Conservation (phyloP, 352 stramenopile species). For the Phytopythium sindhum region DNA sequence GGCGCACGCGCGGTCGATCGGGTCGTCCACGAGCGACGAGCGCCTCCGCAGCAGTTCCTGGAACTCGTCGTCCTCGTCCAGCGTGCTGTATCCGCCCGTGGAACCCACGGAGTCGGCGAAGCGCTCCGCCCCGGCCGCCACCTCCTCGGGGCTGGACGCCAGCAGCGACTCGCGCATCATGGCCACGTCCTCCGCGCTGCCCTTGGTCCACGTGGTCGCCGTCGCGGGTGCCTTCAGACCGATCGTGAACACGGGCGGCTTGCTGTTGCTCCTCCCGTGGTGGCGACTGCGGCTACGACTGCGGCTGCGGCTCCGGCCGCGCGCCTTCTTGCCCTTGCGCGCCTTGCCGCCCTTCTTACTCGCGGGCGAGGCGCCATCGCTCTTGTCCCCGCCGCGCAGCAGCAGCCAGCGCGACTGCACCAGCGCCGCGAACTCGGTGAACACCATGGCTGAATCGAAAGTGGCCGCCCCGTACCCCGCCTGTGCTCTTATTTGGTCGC, state of each 20-base stretch:
- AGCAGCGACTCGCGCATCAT: constrained; percentile 11
- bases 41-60: constrained; percentile 17
- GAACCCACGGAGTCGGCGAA: constrained; percentile 30
- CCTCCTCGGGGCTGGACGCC: constrained; percentile 5
- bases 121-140: background rate
- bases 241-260: background rate
- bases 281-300: constrained; percentile 17
- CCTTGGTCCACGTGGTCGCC: background rate
- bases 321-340: constrained; percentile 24
- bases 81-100: constrained; percentile 33
- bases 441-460: constrained; percentile 27
- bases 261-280: background rate
- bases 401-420: constrained; percentile 31
- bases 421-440: constrained; percentile 30
- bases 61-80: constrained; percentile 39
- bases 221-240: background rate
- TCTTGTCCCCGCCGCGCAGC: constrained; percentile 21
- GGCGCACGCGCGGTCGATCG: constrained; percentile 12
- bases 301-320: constrained; percentile 14
- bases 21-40: constrained; percentile 15
- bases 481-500: background rate
- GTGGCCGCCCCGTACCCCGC: background rate
- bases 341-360: constrained; percentile 25
- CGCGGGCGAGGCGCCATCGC: constrained; percentile 12
- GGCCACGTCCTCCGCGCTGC: background rate